Evolutionary conservation across 2,329 filamentous ascomycete genomes (phyloP).

Genomic region (Acarospora socialis): DNA sequence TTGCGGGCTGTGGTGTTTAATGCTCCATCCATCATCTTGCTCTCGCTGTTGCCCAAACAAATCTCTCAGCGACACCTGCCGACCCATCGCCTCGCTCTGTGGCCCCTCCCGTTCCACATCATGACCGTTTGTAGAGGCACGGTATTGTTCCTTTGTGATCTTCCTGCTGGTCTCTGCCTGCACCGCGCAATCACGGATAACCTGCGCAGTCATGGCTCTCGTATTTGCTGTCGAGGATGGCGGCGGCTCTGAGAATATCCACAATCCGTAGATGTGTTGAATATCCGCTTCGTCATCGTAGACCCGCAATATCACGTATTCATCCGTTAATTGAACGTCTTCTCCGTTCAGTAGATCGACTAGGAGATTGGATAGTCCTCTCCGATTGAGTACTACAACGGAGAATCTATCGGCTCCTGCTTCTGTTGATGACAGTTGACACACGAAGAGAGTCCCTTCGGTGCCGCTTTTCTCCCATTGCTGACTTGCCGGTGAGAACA

Average conservation of each 20-base stretch:
- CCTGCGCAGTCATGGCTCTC: slow-evolving; percentile 36
- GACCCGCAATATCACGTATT: slow-evolving; percentile 45
- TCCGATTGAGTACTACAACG: slow-evolving; percentile 60
- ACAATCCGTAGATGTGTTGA: slow-evolving; percentile 41
- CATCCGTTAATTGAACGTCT: slow-evolving; percentile 50
- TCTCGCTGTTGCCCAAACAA: slow-evolving; percentile 41
- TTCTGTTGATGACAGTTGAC: slow-evolving; percentile 39
- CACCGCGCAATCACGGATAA: slow-evolving; percentile 41
- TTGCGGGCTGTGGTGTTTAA: slow-evolving; percentile 29
- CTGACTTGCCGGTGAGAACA: slow-evolving; percentile 49
- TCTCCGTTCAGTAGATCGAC: slow-evolving; percentile 43
- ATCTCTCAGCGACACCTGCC: slow-evolving; percentile 38
- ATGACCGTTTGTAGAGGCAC: too few relatives aligned
- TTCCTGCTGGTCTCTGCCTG: too few relatives aligned
- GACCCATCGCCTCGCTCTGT: slow-evolving; percentile 35
- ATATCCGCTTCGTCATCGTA: slow-evolving; percentile 7
- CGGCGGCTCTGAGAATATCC: slow-evolving; percentile 49
- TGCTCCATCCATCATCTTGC: slow-evolving; percentile 37
- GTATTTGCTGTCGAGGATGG: slow-evolving; percentile 39
- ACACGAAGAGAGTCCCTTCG: slow-evolving; percentile 83
- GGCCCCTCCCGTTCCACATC: slow-evolving; percentile 25
- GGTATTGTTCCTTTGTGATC: too few relatives aligned
- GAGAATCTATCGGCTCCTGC: slow-evolving; percentile 34
- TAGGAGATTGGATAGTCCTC: slow-evolving; percentile 55
- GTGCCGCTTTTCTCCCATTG: slow-evolving; percentile 75